Evolutionary conservation across 2,329 filamentous ascomycete genomes (phyloP), one percentile per base, ranked within the genome.

Genomic region (Diaporthe nobilis): DNA sequence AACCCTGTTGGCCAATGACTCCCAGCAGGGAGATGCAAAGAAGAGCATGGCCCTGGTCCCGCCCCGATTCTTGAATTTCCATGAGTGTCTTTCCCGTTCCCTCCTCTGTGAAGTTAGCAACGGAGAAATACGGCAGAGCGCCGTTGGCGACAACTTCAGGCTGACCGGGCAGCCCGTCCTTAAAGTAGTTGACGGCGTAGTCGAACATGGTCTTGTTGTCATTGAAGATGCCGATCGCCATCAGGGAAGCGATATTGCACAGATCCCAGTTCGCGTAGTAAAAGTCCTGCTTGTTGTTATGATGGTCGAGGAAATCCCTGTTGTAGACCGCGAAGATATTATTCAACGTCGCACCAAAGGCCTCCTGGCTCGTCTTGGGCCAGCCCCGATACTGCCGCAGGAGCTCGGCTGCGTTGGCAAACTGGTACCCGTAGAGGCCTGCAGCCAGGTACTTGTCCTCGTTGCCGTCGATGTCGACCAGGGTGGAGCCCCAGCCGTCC

Each of bases 391-490:
- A 80, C n/a, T 28, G 60, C 1, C 82, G 77, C 55, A 85, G 79
- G 10, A 85, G 78, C 75, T 86, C 84, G 4, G 82, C 84, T 0
- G 81, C 84, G 63, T 85, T 85, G 25, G 84, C 84, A 31, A 85
- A 79, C 71, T 85, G 79, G 76, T 85, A 88, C 0, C 84, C 84
- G 61, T 86, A 84, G 1, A 85, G 73, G 0, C 84, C 84, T 0
- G 82, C 77, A 0, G 83, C 83, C 12, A 86, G 81, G 73, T 78
- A 82, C 37, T 78, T 81, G 75, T 85, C 84, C 15, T 78, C 76
- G 28, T 63, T 81, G 0, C 84, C 83, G 28, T 68, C 71, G 42
- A 85, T 80, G 7, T n/a, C 71, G 5, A 77, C 82, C 12, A 85
- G 74, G 1, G 82, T 83, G 4, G 77, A 78, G 57, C 77, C 77